Conservation (phyloP, 768 basidiomycete species). For the Chalciporus piperatus region DNA sequence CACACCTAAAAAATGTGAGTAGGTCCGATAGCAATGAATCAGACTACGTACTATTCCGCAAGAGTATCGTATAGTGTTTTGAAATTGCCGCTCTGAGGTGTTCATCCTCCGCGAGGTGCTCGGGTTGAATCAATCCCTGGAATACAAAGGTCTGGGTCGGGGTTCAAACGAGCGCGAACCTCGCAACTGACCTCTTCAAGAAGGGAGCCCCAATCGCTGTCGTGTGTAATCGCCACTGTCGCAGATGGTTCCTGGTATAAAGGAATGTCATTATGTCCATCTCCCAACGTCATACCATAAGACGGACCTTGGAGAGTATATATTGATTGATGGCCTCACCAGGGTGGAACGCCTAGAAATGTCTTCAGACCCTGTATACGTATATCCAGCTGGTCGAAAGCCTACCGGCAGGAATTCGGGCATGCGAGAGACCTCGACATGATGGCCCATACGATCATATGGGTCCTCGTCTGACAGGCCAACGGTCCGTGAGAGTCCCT, state of each 20-base stretch:
- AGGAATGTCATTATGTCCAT: background rate
- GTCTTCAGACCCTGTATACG: background rate
- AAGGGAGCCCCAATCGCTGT: constrained; percentile 19
- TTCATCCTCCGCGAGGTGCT: constrained; percentile 10
- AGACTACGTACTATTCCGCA: constrained; percentile 11
- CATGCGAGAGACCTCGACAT: constrained; percentile 11
- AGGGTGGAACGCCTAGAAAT: constrained; percentile 22
- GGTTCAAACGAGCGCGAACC: background rate
- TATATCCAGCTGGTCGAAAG: background rate
- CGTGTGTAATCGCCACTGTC: constrained; percentile 24
- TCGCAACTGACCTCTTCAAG: constrained; percentile 14
- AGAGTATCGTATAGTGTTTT: constrained; percentile 9
- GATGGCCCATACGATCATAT: background rate
- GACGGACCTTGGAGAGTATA: constrained; percentile 18
- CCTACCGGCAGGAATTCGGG: constrained; percentile 22
- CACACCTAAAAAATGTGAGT: constrained; percentile 17
- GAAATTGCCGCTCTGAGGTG: constrained; percentile 10
- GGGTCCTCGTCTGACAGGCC: constrained; percentile 7
- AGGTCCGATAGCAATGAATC: background rate
- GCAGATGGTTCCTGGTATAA: constrained; percentile 18
- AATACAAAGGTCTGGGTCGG: background rate
- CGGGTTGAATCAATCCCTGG: constrained; percentile 10
- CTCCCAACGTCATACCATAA: background rate
- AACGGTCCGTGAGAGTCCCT: constrained; percentile 13
- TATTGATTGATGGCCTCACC: constrained; percentile 24